phyloP scores from a whole-genome alignment of 768 basidiomycete genomes.

The Tylopilus felleus region DNA sequence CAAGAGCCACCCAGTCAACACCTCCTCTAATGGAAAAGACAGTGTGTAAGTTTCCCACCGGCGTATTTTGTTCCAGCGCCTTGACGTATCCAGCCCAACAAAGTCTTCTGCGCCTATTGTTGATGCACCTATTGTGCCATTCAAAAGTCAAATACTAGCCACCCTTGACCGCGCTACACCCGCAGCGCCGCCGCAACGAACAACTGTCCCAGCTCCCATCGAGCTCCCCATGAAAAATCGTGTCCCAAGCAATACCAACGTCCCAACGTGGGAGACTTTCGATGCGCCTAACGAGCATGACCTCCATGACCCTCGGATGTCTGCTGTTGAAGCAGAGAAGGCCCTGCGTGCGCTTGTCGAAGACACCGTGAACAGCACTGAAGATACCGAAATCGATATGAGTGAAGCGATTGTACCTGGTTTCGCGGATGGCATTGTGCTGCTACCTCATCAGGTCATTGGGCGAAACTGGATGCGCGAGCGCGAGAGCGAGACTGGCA shows the following conservation, averaged over 20 bases:
- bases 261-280: conserved; percentile 31
- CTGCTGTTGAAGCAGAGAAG: conserved; percentile 64
- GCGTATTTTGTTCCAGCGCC: neutral
- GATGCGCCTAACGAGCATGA: conserved; percentile 25
- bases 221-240: conserved; percentile 24
- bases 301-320: conserved; percentile 33
- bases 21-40: conserved; percentile 33
- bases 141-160: conserved; percentile 19
- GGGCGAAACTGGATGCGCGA: conserved; percentile 86
- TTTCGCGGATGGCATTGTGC: conserved; percentile 62
- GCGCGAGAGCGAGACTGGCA: conserved; percentile 79
- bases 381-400: conserved; percentile 48
- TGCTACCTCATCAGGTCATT: conserved; percentile 86
- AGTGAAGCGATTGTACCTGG: conserved; percentile 72
- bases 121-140: neutral
- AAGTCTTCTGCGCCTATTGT: neutral
- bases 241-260: conserved; percentile 10
- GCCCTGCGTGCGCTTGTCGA: conserved; percentile 75
- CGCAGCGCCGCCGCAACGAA: conserved; percentile 13
- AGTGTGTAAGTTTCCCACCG: conserved; percentile 6
- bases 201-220: conserved; percentile 32
- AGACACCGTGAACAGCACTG: conserved; percentile 55
- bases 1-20: conserved; percentile 18
- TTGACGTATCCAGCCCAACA: conserved; percentile 11
- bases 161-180: conserved; percentile 25